Evolutionary conservation across 495 filamentous ascomycete species (phyloP).

Genomic region (Aspergillus leporis): DNA sequence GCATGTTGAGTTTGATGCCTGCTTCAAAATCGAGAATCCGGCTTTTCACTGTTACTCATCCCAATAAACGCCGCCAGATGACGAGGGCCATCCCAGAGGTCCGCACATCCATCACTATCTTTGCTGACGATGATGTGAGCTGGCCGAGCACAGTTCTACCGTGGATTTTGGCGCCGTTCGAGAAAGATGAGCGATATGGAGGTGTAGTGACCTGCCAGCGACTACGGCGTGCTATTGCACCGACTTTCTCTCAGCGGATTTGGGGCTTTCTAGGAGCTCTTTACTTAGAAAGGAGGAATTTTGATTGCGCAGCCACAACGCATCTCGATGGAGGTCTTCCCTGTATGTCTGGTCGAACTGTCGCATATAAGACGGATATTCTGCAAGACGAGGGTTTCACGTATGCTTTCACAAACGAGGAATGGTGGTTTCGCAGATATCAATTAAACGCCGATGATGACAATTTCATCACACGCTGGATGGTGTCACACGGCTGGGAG

Average conservation of each 20-base stretch:
- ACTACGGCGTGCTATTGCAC: conserved; percentile 62
- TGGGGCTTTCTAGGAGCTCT: conserved; percentile 80
- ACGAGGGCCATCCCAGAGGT: conserved; percentile 77
- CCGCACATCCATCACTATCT: conserved; percentile 69
- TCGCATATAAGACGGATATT: conserved; percentile 78
- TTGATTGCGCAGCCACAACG: conserved; percentile 85
- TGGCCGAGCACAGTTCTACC: conserved; percentile 75
- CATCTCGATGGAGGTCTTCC: conserved; percentile 83
- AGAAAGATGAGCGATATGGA: conserved; percentile 68
- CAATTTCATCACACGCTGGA: conserved; percentile 81
- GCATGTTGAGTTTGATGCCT: conserved; percentile 53
- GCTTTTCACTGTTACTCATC: conserved; percentile 55
- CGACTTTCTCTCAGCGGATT: conserved; percentile 55
- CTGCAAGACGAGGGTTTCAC: conserved; percentile 76
- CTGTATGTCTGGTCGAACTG: conserved; percentile 84
- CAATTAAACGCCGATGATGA: conserved; percentile 82
- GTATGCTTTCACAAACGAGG: conserved; percentile 69
- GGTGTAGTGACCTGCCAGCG: conserved; percentile 83
- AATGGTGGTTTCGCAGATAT: conserved; percentile 65
- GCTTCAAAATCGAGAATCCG: conserved; percentile 52
- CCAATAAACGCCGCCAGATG: conserved; percentile 85
- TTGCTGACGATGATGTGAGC: conserved; percentile 86
- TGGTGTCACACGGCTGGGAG: conserved; percentile 73
- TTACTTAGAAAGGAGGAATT: conserved; percentile 83
- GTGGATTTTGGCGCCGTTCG: conserved; percentile 85